Conservation (phyloP, 129 eudicot genomes). For the Escallonia rubra region DNA sequence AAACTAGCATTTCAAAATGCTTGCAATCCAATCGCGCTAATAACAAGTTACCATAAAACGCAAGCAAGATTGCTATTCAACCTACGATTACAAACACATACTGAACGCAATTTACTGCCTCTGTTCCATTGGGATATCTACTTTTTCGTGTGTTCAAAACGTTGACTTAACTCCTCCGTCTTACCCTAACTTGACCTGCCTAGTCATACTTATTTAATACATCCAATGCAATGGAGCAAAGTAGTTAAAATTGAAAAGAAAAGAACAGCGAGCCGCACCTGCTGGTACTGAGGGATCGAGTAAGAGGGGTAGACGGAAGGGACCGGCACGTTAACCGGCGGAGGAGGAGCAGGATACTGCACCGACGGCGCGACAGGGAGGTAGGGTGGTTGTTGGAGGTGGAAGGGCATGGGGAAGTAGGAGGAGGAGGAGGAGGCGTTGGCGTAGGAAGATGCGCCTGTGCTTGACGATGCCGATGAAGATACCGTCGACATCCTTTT, state of each 20-base stretch:
- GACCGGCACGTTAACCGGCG: slow-evolving; percentile 16
- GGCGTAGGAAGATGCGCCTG: slow-evolving; percentile 3
- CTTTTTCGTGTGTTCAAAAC: background rate
- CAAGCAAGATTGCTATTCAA: too few relatives aligned
- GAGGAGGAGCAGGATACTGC: slow-evolving; percentile 28
- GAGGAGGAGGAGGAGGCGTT: slow-evolving; percentile 46
- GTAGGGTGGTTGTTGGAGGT: slow-evolving; percentile 59
- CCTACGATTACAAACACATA: too few relatives aligned
- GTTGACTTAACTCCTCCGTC: too few relatives aligned
- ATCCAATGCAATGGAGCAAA: background rate
- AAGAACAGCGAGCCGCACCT: slow-evolving; percentile 26
- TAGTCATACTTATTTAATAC: background rate
- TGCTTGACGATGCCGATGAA: slow-evolving; percentile 28
- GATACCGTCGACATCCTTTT: slow-evolving; percentile 1
- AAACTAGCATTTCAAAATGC: too few relatives aligned
- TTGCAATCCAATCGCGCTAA: too few relatives aligned
- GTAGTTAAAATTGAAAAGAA: background rate
- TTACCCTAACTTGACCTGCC: too few relatives aligned
- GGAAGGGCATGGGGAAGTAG: slow-evolving; percentile 84
- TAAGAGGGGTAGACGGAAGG: slow-evolving; percentile 53
- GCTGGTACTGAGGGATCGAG: slow-evolving; percentile 69
- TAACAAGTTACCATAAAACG: too few relatives aligned
- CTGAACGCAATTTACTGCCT: too few relatives aligned
- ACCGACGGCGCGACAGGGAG: slow-evolving; percentile 44
- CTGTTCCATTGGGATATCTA: too few relatives aligned